These are phyloP conservation scores for Aureobasidium sp. DNA, from an alignment of 2,329 filamentous ascomycete species.

Conservation along the genomic window DNA sequence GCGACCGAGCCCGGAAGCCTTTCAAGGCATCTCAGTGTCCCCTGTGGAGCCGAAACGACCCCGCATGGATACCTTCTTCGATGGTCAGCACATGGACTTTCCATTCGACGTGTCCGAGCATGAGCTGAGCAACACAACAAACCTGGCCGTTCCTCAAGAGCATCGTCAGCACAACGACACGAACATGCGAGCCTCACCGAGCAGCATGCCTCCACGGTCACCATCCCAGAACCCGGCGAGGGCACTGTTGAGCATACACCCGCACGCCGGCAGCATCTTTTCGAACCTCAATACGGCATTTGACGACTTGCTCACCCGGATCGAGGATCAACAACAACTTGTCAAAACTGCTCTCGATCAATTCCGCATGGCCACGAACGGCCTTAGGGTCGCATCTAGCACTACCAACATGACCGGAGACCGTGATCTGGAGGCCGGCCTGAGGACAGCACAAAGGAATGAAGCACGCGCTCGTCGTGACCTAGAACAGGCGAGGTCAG, in stretches of 20 bases:
- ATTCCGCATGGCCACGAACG: neutral
- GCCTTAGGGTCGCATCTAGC: neutral
- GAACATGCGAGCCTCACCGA: neutral
- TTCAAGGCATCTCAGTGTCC: neutral
- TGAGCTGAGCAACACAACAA: neutral
- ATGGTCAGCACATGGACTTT: neutral
- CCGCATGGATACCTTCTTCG: neutral
- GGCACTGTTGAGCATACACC: constrained; percentile 1
- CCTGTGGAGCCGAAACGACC: neutral
- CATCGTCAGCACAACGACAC: neutral
- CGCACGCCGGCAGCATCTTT: neutral
- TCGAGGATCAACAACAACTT: neutral
- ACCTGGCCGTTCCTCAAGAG: neutral
- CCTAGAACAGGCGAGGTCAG: neutral
- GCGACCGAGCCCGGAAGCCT: neutral
- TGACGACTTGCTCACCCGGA: neutral
- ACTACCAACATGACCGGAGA: neutral
- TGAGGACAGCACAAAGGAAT: neutral
- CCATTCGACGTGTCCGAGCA: neutral
- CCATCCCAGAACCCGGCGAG: neutral
- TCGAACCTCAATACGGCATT: neutral
- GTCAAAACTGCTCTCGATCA: neutral
- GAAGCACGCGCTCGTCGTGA: neutral
- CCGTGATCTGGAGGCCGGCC: neutral
- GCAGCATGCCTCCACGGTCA: neutral